These are phyloP conservation scores for Diplodia sapinea DNA, from an alignment of 2,329 filamentous ascomycete genomes.

Conservation along the genomic window DNA sequence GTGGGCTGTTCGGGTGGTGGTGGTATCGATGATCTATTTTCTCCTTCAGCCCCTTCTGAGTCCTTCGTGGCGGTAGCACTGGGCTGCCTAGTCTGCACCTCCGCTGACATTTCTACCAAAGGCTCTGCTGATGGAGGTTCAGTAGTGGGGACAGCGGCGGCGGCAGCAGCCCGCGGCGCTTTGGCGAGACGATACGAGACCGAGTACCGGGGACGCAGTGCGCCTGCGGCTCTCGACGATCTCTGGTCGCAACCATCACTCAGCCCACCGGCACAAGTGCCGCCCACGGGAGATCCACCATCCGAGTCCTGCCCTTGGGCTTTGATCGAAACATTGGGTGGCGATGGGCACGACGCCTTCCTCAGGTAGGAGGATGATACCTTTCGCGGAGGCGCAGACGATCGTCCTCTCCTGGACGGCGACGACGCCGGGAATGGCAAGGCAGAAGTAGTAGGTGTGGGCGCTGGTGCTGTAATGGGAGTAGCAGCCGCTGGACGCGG, in stretches of 20 bases:
- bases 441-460: background rate
- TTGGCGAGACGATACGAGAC: background rate
- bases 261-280: background rate
- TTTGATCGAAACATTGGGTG: background rate
- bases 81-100: background rate
- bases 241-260: too few species aligned
- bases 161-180: background rate
- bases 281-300: too few species aligned
- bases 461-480: background rate
- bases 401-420: background rate
- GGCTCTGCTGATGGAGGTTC: background rate
- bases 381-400: background rate
- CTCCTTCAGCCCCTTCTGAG: background rate
- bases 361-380: background rate
- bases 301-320: background rate
- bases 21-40: background rate
- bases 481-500: background rate
- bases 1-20: background rate
- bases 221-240: background rate
- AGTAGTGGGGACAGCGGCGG: background rate
- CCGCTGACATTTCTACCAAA: background rate
- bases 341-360: background rate
- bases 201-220: background rate
- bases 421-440: background rate
- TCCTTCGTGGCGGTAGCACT: background rate